Evolutionary conservation across 306 rosid genomes (phyloP).

Genomic region (Corylus heterophylla): DNA sequence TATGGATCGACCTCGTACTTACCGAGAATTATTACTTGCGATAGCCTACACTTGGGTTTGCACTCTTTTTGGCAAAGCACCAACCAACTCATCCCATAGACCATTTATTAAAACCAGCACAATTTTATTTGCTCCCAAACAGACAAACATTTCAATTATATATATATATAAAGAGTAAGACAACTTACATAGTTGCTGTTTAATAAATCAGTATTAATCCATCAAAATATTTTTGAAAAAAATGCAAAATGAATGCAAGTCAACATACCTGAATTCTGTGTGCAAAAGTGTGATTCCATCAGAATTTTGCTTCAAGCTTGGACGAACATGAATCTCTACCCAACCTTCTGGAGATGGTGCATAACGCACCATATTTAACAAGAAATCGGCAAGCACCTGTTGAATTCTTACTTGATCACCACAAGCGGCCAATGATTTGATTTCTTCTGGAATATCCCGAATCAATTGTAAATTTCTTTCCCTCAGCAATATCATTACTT

Average conservation of each 20-base stretch:
- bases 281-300: slow-evolving; percentile 60
- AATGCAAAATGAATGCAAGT: slow-evolving; percentile 19
- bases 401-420: slow-evolving; percentile 96
- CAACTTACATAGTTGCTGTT: not conserved
- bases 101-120: not conserved
- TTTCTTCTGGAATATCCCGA: slow-evolving; percentile 97
- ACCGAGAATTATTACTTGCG: too few species aligned
- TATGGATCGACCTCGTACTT: too few species aligned
- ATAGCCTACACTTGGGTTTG: too few species aligned
- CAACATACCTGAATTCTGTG: slow-evolving; percentile 82
- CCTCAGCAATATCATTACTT: slow-evolving; percentile 85
- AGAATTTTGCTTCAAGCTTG: slow-evolving; percentile 66
- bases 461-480: slow-evolving; percentile 88
- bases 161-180: not conserved
- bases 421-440: slow-evolving; percentile 82
- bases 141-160: not conserved
- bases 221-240: not conserved
- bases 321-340: slow-evolving; percentile 89
- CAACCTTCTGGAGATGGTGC: slow-evolving; percentile 96
- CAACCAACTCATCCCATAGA: too few species aligned
- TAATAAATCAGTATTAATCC: not conserved
- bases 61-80: too few species aligned
- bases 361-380: slow-evolving; percentile 82
- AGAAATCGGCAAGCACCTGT: slow-evolving; percentile 90
- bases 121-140: not conserved